Base-by-base conservation (phyloP, 2,329 filamentous ascomycete genomes). In the Clonostachys byssicola region DNA sequence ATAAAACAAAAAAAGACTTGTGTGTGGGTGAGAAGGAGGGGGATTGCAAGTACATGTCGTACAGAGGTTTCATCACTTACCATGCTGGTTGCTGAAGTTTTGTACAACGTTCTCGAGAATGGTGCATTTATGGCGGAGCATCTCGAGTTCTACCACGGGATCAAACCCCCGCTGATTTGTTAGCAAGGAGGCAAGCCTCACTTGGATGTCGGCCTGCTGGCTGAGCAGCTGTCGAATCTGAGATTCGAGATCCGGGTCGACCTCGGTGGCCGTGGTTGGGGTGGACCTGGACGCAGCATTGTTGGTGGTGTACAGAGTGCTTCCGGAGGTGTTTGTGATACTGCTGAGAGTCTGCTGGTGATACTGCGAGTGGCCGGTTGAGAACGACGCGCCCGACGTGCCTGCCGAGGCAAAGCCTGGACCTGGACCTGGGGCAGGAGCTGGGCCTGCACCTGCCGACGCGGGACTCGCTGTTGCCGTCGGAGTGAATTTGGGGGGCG, bases 101-200 rank as follows among this genome's bases (percentile, higher is more conserved):
- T 73, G 66, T 46, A 70, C 70, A 59, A 75, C 74, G 47, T 64
- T 61, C 54, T 74, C 70, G 48, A 82, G 64, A 40, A 72, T 67
- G 49, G 67, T 71, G 47, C 75, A 64, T 61, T 81, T 82, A 61
- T 78, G 71, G 49, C 74, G 76, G 55, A 83, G 64, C 74, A 80
- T 78, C 45, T 71, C 68, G 30, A 79, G 64, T 64, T 82, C 78
- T 43, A 70, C 52, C 51, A 67, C 69, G 53, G 71, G 62, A 58
- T 78, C 72, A 45, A 71, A 66, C 43, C 68, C 68, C 63, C 74
- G 71, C 52, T 71, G 73, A 53, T 66, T 64, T 47, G 73, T 71
- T 14, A 78, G 65, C 43, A 79, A 61, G 49, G 66, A 66, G 48
- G 72, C 68, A 46, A 79, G 66, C 58, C 71, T 72, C 51, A 75